A percentile compares a stretch with the other conserved stretches of the same genome.
phyloP scores from a whole-genome alignment of 345 rosid genomes.

The Eucalyptus viminalis region DNA sequence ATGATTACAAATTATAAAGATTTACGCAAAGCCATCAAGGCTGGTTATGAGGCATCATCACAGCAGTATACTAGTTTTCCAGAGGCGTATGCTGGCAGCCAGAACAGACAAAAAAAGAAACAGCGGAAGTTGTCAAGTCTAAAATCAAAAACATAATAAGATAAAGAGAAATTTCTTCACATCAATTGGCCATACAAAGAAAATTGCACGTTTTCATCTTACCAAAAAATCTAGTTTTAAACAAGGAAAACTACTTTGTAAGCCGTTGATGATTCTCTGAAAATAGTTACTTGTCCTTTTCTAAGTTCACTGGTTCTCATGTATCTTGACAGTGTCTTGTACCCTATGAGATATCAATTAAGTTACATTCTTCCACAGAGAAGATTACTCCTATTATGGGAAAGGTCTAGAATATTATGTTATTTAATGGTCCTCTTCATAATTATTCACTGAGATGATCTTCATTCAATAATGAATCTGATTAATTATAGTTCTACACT shows the following conservation, averaged over 20 bases:
- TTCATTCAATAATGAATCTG: neutral
- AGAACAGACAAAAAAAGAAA: neutral
- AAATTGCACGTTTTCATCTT: neutral
- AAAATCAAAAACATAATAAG: neutral
- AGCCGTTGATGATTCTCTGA: neutral
- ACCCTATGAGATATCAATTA: neutral
- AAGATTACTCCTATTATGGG: neutral
- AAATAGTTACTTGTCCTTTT: neutral
- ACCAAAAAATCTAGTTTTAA: neutral
- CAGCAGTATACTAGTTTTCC: neutral
- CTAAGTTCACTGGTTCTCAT: neutral
- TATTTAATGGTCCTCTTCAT: neutral
- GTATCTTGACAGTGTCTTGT: neutral
- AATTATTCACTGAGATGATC: neutral
- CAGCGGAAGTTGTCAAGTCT: neutral
- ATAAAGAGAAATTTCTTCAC: neutral
- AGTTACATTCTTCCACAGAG: neutral
- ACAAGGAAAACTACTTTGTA: neutral
- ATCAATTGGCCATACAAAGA: neutral
- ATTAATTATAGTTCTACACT: neutral
- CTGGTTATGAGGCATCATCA: neutral
- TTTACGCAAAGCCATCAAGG: neutral
- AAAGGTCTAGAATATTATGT: neutral
- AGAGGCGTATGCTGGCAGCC: neutral
- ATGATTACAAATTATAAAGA: neutral